Percentiles rank a stretch among this genome's conserved stretches.
phyloP scores from a whole-genome alignment of 2,329 filamentous ascomycete genomes.

The Stachybotrys chlorohalonatus region DNA sequence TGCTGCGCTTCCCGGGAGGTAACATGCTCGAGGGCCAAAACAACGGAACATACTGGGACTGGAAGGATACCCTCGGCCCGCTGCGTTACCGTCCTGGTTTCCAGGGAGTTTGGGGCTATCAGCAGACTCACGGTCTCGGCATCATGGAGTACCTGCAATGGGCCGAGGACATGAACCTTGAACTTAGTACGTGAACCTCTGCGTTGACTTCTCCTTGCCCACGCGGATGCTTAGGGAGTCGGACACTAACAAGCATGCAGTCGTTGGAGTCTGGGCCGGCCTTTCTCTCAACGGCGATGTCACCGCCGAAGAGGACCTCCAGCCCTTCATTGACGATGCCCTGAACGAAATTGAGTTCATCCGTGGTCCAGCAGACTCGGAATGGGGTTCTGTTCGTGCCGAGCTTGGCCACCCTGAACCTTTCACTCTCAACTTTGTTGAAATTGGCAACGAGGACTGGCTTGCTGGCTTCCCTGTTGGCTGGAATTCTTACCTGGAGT shows the following conservation, averaged over 20 bases:
- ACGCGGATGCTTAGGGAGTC: background rate
- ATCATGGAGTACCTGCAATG: slow-evolving; percentile 53
- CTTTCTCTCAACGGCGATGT: slow-evolving; percentile 44
- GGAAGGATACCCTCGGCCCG: slow-evolving; percentile 45
- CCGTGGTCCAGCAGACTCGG: slow-evolving; percentile 40
- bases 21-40: slow-evolving; percentile 48
- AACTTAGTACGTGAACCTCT: slow-evolving; percentile 26
- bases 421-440: slow-evolving; percentile 51
- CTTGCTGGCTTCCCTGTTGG: slow-evolving; percentile 38
- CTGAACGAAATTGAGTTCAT: slow-evolving; percentile 57
- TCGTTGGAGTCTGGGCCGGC: slow-evolving; percentile 50
- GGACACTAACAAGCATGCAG: slow-evolving; percentile 8
- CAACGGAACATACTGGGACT: slow-evolving; percentile 36
- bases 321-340: slow-evolving; percentile 48
- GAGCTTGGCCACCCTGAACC: slow-evolving; percentile 52
- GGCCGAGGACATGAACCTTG: slow-evolving; percentile 51
- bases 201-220: background rate
- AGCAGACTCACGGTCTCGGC: slow-evolving; percentile 54
- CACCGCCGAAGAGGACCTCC: slow-evolving; percentile 40
- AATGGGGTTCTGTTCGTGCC: slow-evolving; percentile 49
- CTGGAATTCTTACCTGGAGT: slow-evolving; percentile 40
- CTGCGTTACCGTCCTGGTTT: slow-evolving; percentile 46
- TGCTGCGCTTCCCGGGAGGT: slow-evolving; percentile 57
- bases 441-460: slow-evolving; percentile 62
- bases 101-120: slow-evolving; percentile 48